Evolutionary conservation across 768 basidiomycete species (phyloP).

Genomic region (Pulveroboletus sp.): DNA sequence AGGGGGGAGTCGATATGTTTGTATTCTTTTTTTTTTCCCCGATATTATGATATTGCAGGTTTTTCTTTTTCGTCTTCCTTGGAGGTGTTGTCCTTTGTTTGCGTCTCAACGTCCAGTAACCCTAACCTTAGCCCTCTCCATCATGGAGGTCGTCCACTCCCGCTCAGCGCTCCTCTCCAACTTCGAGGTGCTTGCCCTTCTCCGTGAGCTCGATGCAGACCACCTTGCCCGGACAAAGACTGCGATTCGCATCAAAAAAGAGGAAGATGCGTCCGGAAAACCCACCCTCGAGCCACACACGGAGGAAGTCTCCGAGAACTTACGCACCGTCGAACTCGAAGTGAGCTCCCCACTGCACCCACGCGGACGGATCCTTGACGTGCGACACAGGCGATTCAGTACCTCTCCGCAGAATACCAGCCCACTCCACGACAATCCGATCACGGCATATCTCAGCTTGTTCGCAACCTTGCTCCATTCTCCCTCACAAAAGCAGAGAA

Average conservation of each 20-base stretch:
- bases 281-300: conserved; percentile 29
- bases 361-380: background rate
- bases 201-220: conserved; percentile 72
- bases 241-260: conserved; percentile 70
- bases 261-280: conserved; percentile 52
- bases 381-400: conserved; percentile 66
- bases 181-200: conserved; percentile 74
- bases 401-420: conserved; percentile 72
- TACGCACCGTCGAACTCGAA: conserved; percentile 84
- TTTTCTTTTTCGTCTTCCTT: conserved; percentile 10
- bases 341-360: conserved; percentile 7
- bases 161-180: conserved; percentile 84
- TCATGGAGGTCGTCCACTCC: conserved; percentile 37
- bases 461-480: conserved; percentile 60
- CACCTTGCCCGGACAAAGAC: conserved; percentile 66
- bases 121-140: conserved; percentile 13
- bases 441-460: conserved; percentile 59
- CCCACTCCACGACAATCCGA: conserved; percentile 63
- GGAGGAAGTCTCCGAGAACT: conserved; percentile 69
- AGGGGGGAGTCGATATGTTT: conserved; percentile 3
- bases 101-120: conserved; percentile 10
- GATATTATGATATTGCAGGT: conserved; percentile 2
- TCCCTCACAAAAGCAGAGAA: conserved; percentile 88
- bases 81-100: conserved; percentile 28
- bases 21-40: conserved; percentile 11